Base-by-base conservation (phyloP, 345 rosid species). In the Sapria himalayana region DNA sequence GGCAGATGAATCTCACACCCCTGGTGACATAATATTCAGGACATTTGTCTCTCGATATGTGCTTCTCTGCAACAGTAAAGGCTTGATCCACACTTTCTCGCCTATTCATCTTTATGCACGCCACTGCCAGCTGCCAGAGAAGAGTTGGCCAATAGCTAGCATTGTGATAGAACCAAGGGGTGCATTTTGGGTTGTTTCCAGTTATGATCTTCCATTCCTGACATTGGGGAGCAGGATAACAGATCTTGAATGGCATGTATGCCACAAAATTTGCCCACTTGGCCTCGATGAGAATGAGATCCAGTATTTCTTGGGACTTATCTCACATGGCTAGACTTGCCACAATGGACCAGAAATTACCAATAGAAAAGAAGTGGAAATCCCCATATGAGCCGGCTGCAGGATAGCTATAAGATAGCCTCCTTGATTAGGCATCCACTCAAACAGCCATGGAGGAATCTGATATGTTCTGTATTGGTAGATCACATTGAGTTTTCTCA, bases 331-430 rank as follows among this genome's bases (percentile, higher is more conserved):
- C 63, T 29, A 77, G 60, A 4, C 81, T 65, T 29, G 73, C 57
- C 7, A 66, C 47, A 13, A 85, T 49, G 13, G 92, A 60, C 96
- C 86, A 85, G 16, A 85, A 55, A 58, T 85, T 85, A 41, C 96
- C 96, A 0, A 85, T 61, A 27, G 93, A 71, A 51, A 85, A 81
- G 62, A 85, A 77, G 43, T 93, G 62, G 54, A 85, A 85, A 56
- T 85, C 96, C 93, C 96, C 93, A 85, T 85, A 25, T 81, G 96
- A 57, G 86, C 93, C 18, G 96, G 92, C 37, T 78, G 92, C 54
- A 85, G 65, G 70, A 80, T 85, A 47, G 93, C 93, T 13, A 85
- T 68, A 16, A 85, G 54, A 55, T 72, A 85, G 39, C 70, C 74
- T 22, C 81, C 71, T 60, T 58, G 62, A 46, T 78, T 73, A 15